Evolutionary conservation across 2,329 filamentous ascomycete genomes (phyloP).

Genomic region (Apiospora arundinis): DNA sequence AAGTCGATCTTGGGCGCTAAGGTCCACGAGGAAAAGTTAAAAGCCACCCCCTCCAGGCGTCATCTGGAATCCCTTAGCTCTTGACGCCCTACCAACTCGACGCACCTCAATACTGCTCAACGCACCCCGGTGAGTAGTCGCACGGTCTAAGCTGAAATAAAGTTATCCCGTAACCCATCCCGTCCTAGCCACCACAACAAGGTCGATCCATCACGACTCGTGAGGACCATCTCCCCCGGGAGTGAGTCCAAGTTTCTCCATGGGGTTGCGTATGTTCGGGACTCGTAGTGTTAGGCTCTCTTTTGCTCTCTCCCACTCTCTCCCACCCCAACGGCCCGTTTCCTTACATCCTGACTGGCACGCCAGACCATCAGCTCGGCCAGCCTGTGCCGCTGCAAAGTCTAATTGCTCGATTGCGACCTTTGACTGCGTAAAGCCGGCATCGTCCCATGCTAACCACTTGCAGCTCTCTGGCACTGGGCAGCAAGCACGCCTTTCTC

Average conservation of each 20-base stretch:
- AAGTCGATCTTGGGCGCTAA: background rate
- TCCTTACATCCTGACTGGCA: background rate
- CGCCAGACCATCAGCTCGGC: background rate
- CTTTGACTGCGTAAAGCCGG: background rate
- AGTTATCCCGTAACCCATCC: background rate
- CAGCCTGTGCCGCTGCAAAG: background rate
- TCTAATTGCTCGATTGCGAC: background rate
- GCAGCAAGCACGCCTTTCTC: background rate
- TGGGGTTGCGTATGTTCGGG: background rate
- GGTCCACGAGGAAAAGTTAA: background rate
- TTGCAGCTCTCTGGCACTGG: background rate
- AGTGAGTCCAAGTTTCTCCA: background rate
- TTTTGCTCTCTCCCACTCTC: background rate
- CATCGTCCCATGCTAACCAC: background rate
- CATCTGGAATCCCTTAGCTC: background rate
- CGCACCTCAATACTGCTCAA: too few relatives aligned
- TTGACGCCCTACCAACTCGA: too few relatives aligned
- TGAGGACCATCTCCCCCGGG: background rate
- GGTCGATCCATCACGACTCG: background rate
- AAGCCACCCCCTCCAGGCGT: background rate
- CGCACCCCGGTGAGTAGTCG: background rate
- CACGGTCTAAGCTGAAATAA: conserved; percentile 1
- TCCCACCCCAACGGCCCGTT: background rate
- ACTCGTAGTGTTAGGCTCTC: too few relatives aligned
- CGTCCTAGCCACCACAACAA: background rate